Evolutionary conservation across 257 asterid species (phyloP).

Genomic region (Solanum raphanifolium): DNA sequence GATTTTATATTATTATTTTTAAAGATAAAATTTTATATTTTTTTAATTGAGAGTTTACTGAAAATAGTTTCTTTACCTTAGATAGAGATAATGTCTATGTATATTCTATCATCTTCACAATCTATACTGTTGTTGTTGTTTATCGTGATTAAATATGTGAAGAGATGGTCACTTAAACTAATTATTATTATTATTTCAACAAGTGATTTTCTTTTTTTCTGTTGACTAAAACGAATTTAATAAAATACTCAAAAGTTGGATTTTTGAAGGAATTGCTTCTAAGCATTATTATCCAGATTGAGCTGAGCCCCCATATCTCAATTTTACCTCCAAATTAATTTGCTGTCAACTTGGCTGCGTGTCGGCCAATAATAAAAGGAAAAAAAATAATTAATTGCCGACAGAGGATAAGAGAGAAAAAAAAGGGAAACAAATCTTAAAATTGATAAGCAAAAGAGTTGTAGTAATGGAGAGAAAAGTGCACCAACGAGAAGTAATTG

Average conservation of each 20-base stretch:
- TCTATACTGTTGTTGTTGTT: neutral
- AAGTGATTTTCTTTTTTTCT: neutral
- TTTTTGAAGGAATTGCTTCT: neutral
- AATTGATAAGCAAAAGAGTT: neutral
- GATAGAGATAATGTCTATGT: too few relatives aligned
- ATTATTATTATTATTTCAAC: too few relatives aligned
- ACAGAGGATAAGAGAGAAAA: neutral
- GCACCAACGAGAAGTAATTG: too few relatives aligned
- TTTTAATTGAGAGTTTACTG: too few relatives aligned
- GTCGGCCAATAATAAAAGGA: neutral
- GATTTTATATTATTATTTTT: too few relatives aligned
- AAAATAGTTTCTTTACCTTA: too few relatives aligned
- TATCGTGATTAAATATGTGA: neutral
- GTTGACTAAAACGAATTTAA: neutral
- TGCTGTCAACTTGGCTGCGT: neutral
- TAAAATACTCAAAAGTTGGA: neutral
- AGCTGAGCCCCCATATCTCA: neutral
- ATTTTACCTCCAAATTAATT: neutral
- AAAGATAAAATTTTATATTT: too few relatives aligned
- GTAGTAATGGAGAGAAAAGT: neutral
- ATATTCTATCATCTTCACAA: neutral
- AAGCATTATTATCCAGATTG: neutral
- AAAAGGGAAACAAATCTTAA: neutral
- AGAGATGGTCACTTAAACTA: too few relatives aligned
- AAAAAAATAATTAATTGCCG: neutral